Conservation (phyloP, 2,329 filamentous ascomycete genomes). For the Fusarium illudens region DNA sequence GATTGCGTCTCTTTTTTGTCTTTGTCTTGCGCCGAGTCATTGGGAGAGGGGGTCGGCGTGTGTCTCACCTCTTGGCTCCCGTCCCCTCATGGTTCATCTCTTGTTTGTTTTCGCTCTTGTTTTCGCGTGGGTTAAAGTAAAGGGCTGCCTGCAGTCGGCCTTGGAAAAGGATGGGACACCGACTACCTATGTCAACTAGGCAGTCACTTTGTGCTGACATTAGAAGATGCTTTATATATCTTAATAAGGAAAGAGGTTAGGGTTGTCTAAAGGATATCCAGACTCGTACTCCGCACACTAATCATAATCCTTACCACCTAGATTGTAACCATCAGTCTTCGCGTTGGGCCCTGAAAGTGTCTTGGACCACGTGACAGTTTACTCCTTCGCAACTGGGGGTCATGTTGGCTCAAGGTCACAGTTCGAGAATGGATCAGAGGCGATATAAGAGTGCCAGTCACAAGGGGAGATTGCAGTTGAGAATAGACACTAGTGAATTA, state of each 20-base stretch:
- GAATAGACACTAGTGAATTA: conserved; percentile 57
- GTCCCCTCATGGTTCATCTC: background rate
- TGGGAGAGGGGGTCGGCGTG: background rate
- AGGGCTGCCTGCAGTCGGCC: background rate
- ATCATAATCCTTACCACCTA: background rate
- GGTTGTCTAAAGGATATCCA: background rate
- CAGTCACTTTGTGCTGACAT: background rate
- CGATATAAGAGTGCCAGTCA: background rate
- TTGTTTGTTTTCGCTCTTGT: background rate
- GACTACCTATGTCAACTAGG: background rate
- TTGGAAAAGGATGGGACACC: background rate
- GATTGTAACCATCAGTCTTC: too few species aligned
- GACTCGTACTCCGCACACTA: too few species aligned
- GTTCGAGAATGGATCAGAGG: background rate
- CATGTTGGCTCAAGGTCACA: background rate
- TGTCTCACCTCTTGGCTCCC: conserved; percentile 9
- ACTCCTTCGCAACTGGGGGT: background rate
- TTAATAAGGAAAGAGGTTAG: background rate
- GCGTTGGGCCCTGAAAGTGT: too few species aligned
- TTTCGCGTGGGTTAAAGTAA: background rate
- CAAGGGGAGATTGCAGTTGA: background rate
- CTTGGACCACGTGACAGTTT: background rate
- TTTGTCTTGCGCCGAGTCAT: background rate
- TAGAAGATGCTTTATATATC: background rate
- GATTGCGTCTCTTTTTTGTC: background rate